phyloP scores from a whole-genome alignment of 2,329 filamentous ascomycete species.

The Fusarium sp. region DNA sequence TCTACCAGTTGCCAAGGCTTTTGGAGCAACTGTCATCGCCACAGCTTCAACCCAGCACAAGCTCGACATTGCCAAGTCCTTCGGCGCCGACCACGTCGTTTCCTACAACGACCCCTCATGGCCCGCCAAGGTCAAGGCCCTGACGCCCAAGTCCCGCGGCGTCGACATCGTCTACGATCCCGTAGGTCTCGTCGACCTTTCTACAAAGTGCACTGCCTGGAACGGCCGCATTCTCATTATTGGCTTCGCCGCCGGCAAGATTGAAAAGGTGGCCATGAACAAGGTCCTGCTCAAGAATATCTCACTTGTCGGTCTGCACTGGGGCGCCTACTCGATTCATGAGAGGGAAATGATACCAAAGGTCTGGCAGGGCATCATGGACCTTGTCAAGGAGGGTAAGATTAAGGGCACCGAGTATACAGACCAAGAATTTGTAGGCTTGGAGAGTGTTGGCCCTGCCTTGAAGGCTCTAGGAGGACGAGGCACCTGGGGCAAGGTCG shows the following conservation, averaged over 20 bases:
- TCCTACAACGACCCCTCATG: slow-evolving; percentile 74
- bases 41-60: slow-evolving; percentile 85
- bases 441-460: slow-evolving; percentile 80
- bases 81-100: slow-evolving; percentile 84
- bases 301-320: slow-evolving; percentile 85
- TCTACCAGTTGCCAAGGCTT: slow-evolving; percentile 78
- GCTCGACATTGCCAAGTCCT: slow-evolving; percentile 76
- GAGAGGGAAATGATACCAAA: slow-evolving; percentile 72
- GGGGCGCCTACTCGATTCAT: slow-evolving; percentile 81
- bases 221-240: slow-evolving; percentile 88
- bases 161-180: slow-evolving; percentile 97
- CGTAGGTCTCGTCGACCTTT: slow-evolving; percentile 85
- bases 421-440: slow-evolving; percentile 80
- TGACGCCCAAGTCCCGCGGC: slow-evolving; percentile 74
- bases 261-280: slow-evolving; percentile 93
- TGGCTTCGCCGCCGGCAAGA: slow-evolving; percentile 77
- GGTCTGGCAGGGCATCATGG: slow-evolving; percentile 85
- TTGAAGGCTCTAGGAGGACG: slow-evolving; percentile 78
- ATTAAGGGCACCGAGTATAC: slow-evolving; percentile 83
- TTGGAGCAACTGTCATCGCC: slow-evolving; percentile 90
- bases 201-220: slow-evolving; percentile 92
- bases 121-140: slow-evolving; percentile 73
- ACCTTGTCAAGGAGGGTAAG: slow-evolving; percentile 78
- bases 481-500: slow-evolving; percentile 95
- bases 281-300: slow-evolving; percentile 94